Conservation (phyloP, 1,284 basidiomycete species). For the Apiotrichum domesticum region DNA sequence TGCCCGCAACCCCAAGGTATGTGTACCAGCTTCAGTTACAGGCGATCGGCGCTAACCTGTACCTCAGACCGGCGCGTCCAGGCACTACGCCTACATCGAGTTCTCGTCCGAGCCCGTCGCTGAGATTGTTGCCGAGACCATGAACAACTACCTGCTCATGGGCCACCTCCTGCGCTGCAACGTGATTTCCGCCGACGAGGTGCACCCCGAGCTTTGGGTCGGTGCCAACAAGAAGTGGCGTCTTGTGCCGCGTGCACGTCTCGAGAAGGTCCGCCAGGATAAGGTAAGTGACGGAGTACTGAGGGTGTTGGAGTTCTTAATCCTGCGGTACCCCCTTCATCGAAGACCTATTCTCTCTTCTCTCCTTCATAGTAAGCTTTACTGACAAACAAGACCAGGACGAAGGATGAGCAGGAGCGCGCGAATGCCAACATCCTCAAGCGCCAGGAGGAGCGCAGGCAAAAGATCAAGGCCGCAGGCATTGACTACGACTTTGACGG, state of each 20-base stretch:
- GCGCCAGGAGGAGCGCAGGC: constrained; percentile 70
- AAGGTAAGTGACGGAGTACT: constrained; percentile 55
- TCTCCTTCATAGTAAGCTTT: too few species aligned
- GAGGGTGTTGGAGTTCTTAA: too few species aligned
- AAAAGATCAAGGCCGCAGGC: constrained; percentile 70
- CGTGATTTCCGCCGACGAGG: constrained; percentile 71
- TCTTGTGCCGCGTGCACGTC: constrained; percentile 64
- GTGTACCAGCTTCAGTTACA: constrained; percentile 6
- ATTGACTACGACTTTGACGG: constrained; percentile 84
- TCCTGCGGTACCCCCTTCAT: too few species aligned
- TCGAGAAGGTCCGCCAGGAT: constrained; percentile 69
- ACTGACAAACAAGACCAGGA: constrained; percentile 56
- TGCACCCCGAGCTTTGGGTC: constrained; percentile 91
- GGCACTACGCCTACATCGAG: constrained; percentile 96
- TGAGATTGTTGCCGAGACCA: constrained; percentile 92
- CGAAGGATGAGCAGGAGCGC: constrained; percentile 60
- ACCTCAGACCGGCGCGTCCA: constrained; percentile 79
- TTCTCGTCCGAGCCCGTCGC: constrained; percentile 86
- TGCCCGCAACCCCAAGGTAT: constrained; percentile 86
- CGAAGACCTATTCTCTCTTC: too few species aligned
- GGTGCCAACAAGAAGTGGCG: constrained; percentile 93
- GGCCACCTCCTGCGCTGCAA: constrained; percentile 89
- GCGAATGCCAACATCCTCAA: constrained; percentile 67
- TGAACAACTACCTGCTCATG: constrained; percentile 97
- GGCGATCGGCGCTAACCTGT: too few species aligned